These are phyloP conservation scores for Neurospora sp. DNA, from an alignment of 495 filamentous ascomycete genomes.

Conservation along the genomic window DNA sequence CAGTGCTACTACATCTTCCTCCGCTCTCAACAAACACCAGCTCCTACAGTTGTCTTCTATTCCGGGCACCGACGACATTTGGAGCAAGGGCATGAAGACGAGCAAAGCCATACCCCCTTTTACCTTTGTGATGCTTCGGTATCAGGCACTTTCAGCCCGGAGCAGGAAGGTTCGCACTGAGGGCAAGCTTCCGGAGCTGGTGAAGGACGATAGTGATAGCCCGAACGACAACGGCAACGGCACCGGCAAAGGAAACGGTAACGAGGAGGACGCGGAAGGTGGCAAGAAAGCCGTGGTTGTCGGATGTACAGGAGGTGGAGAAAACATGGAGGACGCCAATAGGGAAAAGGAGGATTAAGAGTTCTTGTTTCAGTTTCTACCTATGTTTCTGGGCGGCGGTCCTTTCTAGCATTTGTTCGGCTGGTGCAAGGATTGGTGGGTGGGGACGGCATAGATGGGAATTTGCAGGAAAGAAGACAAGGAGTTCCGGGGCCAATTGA, in stretches of 20 bases:
- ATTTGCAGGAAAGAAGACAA: neutral
- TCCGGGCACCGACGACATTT: too few species aligned
- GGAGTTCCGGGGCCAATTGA: neutral
- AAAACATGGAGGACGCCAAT: too few species aligned
- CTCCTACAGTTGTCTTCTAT: too few species aligned
- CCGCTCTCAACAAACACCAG: neutral
- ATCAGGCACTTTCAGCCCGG: neutral
- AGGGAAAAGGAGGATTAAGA: neutral
- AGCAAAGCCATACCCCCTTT: too few species aligned
- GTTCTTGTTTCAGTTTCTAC: neutral
- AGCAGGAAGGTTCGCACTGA: neutral
- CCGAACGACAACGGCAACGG: too few species aligned
- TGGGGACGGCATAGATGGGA: neutral
- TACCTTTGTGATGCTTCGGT: neutral
- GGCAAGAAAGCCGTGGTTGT: too few species aligned
- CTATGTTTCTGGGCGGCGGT: constrained; percentile 12
- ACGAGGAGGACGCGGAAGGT: too few species aligned
- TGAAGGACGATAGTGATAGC: too few species aligned
- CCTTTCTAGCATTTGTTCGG: neutral
- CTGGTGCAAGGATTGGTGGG: neutral
- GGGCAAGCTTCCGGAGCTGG: neutral
- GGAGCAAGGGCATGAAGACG: too few species aligned
- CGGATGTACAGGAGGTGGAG: too few species aligned
- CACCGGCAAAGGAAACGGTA: neutral
- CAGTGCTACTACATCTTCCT: neutral